Evolutionary conservation across 2,329 filamentous ascomycete genomes (phyloP).

Genomic region (Gnomoniopsis sp.): DNA sequence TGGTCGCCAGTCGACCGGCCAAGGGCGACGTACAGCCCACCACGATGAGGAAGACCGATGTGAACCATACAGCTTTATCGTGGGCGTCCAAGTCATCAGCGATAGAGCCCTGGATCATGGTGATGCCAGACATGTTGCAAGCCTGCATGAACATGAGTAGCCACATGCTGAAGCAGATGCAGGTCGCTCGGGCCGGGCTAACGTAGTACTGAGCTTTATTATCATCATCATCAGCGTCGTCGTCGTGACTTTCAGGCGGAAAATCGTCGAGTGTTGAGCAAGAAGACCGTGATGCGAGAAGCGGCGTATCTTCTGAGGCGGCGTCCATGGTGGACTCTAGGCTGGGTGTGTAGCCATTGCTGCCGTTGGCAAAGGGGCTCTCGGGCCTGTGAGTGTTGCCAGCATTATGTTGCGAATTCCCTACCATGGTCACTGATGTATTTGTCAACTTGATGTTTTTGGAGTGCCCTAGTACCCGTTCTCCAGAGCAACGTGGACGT

Average conservation of each 20-base stretch:
- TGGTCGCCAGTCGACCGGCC: slow-evolving; percentile 66
- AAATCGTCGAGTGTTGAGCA: slow-evolving; percentile 21
- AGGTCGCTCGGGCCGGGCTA: slow-evolving; percentile 32
- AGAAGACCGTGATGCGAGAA: slow-evolving; percentile 25
- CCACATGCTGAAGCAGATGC: slow-evolving; percentile 52
- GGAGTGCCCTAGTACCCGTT: no score
- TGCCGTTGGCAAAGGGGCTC: background rate
- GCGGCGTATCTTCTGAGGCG: slow-evolving; percentile 26
- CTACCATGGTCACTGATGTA: background rate
- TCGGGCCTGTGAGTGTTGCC: background rate
- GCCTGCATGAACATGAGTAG: slow-evolving; percentile 59
- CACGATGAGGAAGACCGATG: slow-evolving; percentile 66
- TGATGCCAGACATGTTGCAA: slow-evolving; percentile 62
- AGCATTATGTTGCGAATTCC: background rate
- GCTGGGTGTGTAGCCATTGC: background rate
- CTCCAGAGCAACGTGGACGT: no score
- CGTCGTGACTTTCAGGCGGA: slow-evolving; percentile 1
- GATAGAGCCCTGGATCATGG: slow-evolving; percentile 75
- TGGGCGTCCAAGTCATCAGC: slow-evolving; percentile 73
- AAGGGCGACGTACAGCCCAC: slow-evolving; percentile 65
- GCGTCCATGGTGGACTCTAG: background rate
- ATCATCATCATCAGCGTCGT: background rate
- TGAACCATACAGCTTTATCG: slow-evolving; percentile 74
- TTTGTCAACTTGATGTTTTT: background rate
- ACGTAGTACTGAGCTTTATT: slow-evolving; percentile 15